A percentile compares a stretch with the other conserved stretches of the same genome.
These are phyloP conservation scores for Fusarium praegraminearum DNA, from an alignment of 2,329 filamentous ascomycete genomes.

Conservation along the genomic window DNA sequence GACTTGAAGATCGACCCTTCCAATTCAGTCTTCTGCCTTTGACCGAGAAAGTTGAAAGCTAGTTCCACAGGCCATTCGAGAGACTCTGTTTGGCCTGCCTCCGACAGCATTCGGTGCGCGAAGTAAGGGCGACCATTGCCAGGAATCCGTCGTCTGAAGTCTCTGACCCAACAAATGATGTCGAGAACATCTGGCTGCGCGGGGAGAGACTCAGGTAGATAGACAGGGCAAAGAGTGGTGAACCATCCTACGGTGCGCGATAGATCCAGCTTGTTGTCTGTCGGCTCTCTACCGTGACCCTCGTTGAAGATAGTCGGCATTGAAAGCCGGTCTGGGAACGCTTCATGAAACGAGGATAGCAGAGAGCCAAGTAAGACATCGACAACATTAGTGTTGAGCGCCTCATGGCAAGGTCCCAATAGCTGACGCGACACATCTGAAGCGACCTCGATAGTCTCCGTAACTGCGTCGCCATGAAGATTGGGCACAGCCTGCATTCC, in stretches of 20 bases:
- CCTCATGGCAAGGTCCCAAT: slow-evolving; percentile 29
- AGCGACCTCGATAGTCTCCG: slow-evolving; percentile 6
- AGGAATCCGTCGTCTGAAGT: slow-evolving; percentile 38
- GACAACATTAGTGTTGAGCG: slow-evolving; percentile 49
- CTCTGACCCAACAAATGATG: slow-evolving; percentile 37
- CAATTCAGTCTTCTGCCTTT: slow-evolving; percentile 8
- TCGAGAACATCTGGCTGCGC: slow-evolving; percentile 23
- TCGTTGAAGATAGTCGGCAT: slow-evolving; percentile 50
- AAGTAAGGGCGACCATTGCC: slow-evolving; percentile 42
- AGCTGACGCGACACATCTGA: background rate
- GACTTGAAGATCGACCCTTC: slow-evolving; percentile 21
- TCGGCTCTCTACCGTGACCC: slow-evolving; percentile 53
- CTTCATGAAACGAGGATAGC: slow-evolving; percentile 43
- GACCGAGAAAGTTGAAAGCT: slow-evolving; percentile 40
- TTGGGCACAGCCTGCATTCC: slow-evolving; percentile 35
- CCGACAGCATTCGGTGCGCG: slow-evolving; percentile 10
- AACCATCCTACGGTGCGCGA: slow-evolving; percentile 56
- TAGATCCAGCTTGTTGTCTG: slow-evolving; percentile 45
- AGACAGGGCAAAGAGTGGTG: slow-evolving; percentile 47
- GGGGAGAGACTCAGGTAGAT: slow-evolving; percentile 32
- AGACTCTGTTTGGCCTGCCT: background rate
- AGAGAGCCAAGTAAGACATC: slow-evolving; percentile 52
- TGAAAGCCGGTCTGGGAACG: slow-evolving; percentile 46
- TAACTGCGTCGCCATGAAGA: slow-evolving; percentile 27
- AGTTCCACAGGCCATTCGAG: slow-evolving; percentile 29